phyloP scores from a whole-genome alignment of 202 grass and related monocot species.

The Dendrocalamus latiflorus region DNA sequence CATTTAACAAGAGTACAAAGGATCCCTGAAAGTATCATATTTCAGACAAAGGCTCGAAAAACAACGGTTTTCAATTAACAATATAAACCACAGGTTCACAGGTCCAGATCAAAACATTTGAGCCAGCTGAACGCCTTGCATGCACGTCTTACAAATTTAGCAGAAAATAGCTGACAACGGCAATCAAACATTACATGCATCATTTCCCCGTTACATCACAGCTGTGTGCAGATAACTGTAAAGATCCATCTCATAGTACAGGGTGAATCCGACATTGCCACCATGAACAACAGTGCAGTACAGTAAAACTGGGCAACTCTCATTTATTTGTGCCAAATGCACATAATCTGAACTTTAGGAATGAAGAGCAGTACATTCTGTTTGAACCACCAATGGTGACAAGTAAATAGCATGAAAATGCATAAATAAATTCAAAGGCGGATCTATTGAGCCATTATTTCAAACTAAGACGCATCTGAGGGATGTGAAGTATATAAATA shows the following conservation, averaged over 20 bases:
- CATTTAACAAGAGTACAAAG: not conserved
- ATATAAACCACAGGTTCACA: not conserved
- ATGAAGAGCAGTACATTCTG: constrained; percentile 1
- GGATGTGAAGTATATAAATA: not conserved
- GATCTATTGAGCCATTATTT: constrained; percentile 1
- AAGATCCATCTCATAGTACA: not conserved
- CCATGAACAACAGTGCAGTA: not conserved
- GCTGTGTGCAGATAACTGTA: not conserved
- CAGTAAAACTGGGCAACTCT: not conserved
- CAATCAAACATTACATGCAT: not conserved
- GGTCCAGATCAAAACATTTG: not conserved
- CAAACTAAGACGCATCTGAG: not conserved
- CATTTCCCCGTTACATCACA: not conserved
- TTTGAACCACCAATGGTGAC: constrained; percentile 1
- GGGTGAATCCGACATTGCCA: not conserved
- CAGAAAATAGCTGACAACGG: not conserved
- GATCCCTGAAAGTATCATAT: not conserved
- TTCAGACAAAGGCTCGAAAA: not conserved
- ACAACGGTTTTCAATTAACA: not conserved
- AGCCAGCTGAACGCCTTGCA: not conserved
- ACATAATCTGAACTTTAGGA: not conserved
- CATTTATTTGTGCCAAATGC: constrained; percentile 3
- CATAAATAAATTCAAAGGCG: not conserved
- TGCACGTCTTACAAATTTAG: not conserved
- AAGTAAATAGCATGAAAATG: not conserved